Percentiles rank a stretch among this genome's conserved stretches.
phyloP scores from a whole-genome alignment of 352 stramenopile species.

The Phytopythium boreale region DNA sequence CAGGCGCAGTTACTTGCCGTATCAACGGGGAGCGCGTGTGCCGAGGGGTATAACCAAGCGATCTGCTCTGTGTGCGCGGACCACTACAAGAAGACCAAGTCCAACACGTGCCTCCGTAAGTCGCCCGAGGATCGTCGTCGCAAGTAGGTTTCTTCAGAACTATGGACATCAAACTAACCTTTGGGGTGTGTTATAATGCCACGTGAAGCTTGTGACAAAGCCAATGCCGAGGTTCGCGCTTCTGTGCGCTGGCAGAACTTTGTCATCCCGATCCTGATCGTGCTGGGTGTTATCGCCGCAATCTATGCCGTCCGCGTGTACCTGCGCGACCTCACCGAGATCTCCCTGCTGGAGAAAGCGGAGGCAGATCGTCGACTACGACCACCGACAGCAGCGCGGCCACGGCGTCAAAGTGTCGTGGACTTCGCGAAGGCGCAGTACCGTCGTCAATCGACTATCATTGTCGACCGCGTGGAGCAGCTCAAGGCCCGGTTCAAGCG shows the following conservation, averaged over 20 bases:
- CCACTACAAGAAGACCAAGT: slow-evolving; percentile 49
- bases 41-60: slow-evolving; percentile 44
- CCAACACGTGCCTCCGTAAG: slow-evolving; percentile 61
- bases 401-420: slow-evolving; percentile 18
- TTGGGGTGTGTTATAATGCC: not conserved
- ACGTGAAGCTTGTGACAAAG: slow-evolving; percentile 44
- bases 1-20: slow-evolving; percentile 15
- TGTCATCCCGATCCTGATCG: slow-evolving; percentile 56
- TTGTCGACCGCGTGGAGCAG: slow-evolving; percentile 23
- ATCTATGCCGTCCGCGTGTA: slow-evolving; percentile 44
- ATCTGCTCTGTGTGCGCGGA: slow-evolving; percentile 68
- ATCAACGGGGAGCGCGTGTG: slow-evolving; percentile 30
- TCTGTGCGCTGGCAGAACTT: slow-evolving; percentile 73
- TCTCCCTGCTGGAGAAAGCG: slow-evolving; percentile 52
- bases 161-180: not conserved
- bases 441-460: slow-evolving; percentile 13
- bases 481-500: slow-evolving; percentile 27
- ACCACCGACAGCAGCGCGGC: slow-evolving; percentile 11
- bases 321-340: slow-evolving; percentile 59
- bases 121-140: slow-evolving; percentile 1
- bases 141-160: not conserved
- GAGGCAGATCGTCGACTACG: slow-evolving; percentile 55
- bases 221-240: slow-evolving; percentile 40
- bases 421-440: slow-evolving; percentile 22
- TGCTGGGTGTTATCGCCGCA: slow-evolving; percentile 25